A percentile compares a stretch with the other conserved stretches of the same genome.
phyloP scores from a whole-genome alignment of 805 yeast genomes.

The Isabelozyma pseudorhagii region DNA sequence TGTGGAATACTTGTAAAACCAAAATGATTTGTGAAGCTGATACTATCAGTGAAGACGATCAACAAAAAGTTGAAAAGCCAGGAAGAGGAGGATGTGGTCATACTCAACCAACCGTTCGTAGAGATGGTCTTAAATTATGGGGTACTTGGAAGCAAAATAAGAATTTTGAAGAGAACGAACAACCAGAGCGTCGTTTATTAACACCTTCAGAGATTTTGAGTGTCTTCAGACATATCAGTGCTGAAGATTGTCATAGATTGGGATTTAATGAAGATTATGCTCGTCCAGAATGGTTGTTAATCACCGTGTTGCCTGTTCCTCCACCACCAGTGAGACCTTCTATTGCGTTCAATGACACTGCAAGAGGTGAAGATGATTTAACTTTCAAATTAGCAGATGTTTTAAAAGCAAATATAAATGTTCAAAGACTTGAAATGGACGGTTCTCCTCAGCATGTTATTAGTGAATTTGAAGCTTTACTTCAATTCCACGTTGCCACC shows the following conservation, averaged over 20 bases:
- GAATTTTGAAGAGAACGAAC: slow-evolving; percentile 76
- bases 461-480: slow-evolving; percentile 89
- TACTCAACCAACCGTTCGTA: slow-evolving; percentile 90
- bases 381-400: slow-evolving; percentile 97
- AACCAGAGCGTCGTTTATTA: slow-evolving; percentile 86
- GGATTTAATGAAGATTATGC: slow-evolving; percentile 97
- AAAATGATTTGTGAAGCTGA: slow-evolving; percentile 96
- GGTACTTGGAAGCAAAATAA: slow-evolving; percentile 98
- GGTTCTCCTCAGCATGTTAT: slow-evolving; percentile 99
- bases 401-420: slow-evolving; percentile 92
- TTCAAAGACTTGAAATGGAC: slow-evolving; percentile 95
- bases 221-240: slow-evolving; percentile 86
- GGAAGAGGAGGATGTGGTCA: slow-evolving; percentile 98
- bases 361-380: slow-evolving; percentile 98
- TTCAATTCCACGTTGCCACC: slow-evolving; percentile 98
- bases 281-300: slow-evolving; percentile 97
- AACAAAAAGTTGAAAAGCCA: slow-evolving; percentile 38
- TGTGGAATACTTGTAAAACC: slow-evolving; percentile 88
- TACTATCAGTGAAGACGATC: slow-evolving; percentile 56
- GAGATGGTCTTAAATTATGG: slow-evolving; percentile 92
- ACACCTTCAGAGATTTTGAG: slow-evolving; percentile 87
- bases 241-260: slow-evolving; percentile 73
- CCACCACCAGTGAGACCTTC: slow-evolving; percentile 99
- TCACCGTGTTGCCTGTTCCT: slow-evolving; percentile 98
- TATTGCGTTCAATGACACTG: slow-evolving; percentile 95